Base-by-base conservation (phyloP, 257 asterid species). In the Petunia secreta region DNA sequence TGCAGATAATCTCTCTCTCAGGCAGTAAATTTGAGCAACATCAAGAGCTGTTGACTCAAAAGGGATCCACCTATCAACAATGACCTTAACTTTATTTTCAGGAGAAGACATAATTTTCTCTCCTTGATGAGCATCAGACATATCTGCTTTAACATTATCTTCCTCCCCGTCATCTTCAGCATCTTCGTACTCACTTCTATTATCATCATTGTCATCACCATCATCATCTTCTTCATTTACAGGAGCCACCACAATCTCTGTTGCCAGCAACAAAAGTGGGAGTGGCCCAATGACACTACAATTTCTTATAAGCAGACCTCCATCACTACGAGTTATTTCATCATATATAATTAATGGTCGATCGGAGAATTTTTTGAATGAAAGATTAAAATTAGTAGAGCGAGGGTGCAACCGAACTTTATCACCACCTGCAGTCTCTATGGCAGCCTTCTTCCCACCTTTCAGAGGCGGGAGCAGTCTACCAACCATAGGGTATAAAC, bases 11-110 rank as follows among this genome's bases (percentile, higher is more conserved):
- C 99, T 90, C 92, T 95, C 98, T 85, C 98, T 80, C 52, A 95
- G 87, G 87, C 97, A 95, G 92, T 93, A 92, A 25, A 95, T 87
- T 84, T 95, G 97, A 83, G 99, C 97, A 78, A 92, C 97, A 75
- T 93, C 96, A 73, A 95, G 95, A 48, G 98, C 97, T 6, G 81
- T 86, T 3, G 94, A 92, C 84, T 91, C 87, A 10, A 93, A 91
- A 14, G 93, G 86, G 63, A 93, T 90, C 99, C 99, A 95, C 79
- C 89, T 81, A 80, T 95, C 99, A 80, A 87, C 90, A 11, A 92
- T 53, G 1, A 89, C 94, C 81, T 87, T 88, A 53, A 95, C 96
- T 1, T 68, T 71, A 84, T 93, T 92, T 25, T 87, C 92, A 8
- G 99, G 96, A 3, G 89, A 91, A 8, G 97, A 90, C 97, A 96